A percentile compares a stretch with the other conserved stretches of the same genome.
These are phyloP conservation scores for Talaromyces sp. DNA, from an alignment of 2,329 filamentous ascomycete species.

Conservation along the genomic window DNA sequence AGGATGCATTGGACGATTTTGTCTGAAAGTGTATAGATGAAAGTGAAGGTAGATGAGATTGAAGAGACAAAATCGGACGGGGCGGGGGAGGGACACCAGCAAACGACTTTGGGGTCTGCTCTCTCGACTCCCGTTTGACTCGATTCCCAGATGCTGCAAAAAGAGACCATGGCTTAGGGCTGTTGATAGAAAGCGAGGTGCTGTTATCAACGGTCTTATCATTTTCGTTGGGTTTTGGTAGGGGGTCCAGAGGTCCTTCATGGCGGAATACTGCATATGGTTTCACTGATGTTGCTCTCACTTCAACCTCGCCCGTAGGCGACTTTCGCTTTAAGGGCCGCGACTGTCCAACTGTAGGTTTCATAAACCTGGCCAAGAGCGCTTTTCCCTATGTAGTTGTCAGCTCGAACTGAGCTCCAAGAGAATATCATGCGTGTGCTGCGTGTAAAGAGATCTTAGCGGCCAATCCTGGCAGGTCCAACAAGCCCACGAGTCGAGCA, in stretches of 20 bases:
- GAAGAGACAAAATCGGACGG: neutral
- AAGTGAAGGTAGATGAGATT: neutral
- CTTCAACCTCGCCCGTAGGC: neutral
- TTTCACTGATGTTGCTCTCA: neutral
- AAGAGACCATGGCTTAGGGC: neutral
- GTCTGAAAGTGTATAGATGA: neutral
- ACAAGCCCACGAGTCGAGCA: neutral
- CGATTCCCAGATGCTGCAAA: neutral
- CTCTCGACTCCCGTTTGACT: neutral
- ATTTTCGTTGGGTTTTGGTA: neutral
- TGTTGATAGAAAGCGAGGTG: neutral
- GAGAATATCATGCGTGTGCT: neutral
- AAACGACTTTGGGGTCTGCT: neutral
- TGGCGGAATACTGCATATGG: neutral
- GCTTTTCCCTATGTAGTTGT: neutral
- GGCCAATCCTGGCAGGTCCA: neutral
- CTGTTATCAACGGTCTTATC: neutral
- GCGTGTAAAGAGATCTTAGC: neutral
- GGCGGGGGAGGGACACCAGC: neutral
- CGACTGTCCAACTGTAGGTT: neutral
- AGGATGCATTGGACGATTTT: neutral
- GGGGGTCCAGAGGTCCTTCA: neutral
- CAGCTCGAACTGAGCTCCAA: neutral
- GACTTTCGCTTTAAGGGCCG: conserved; percentile 12
- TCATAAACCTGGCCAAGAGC: neutral